A percentile compares a stretch with the other conserved stretches of the same genome.
Evolutionary conservation across 768 basidiomycete species (phyloP).

Genomic region (Gymnopilus dilepis): DNA sequence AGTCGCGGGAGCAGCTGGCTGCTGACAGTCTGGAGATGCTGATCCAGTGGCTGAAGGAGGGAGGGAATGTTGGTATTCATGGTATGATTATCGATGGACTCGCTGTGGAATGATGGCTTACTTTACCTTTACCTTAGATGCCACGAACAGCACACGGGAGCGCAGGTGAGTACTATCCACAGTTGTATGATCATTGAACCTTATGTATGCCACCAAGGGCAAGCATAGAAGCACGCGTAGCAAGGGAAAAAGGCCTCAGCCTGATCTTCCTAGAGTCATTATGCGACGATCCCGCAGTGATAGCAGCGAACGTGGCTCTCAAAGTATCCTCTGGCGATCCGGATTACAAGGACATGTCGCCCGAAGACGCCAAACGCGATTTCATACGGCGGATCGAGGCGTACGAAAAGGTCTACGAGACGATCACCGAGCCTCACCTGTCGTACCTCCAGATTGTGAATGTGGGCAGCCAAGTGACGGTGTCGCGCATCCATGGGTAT

Average conservation of each 20-base stretch:
- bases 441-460: slow-evolving; percentile 93
- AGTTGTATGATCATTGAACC: neutral
- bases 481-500: slow-evolving; percentile 91
- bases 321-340: slow-evolving; percentile 98
- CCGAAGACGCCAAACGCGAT: slow-evolving; percentile 85
- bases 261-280: slow-evolving; percentile 95
- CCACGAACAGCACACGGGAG: slow-evolving; percentile 87
- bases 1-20: slow-evolving; percentile 80
- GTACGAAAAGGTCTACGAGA: slow-evolving; percentile 96
- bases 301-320: slow-evolving; percentile 94
- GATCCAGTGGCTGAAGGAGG: slow-evolving; percentile 93
- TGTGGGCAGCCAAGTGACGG: slow-evolving; percentile 87
- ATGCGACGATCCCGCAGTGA: slow-evolving; percentile 92
- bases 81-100: slow-evolving; percentile 51
- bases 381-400: slow-evolving; percentile 90
- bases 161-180: slow-evolving; percentile 58
- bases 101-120: neutral
- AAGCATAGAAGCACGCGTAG: slow-evolving; percentile 83
- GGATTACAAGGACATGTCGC: slow-evolving; percentile 91
- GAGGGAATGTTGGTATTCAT: slow-evolving; percentile 97
- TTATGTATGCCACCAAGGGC: slow-evolving; percentile 52
- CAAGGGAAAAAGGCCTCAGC: slow-evolving; percentile 84
- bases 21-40: slow-evolving; percentile 94
- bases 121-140: slow-evolving; percentile 59
- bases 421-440: slow-evolving; percentile 88